Evolutionary conservation across 2,329 filamentous ascomycete genomes (phyloP), one percentile per base, ranked within the genome.

Genomic region (Epichloe hybrida): DNA sequence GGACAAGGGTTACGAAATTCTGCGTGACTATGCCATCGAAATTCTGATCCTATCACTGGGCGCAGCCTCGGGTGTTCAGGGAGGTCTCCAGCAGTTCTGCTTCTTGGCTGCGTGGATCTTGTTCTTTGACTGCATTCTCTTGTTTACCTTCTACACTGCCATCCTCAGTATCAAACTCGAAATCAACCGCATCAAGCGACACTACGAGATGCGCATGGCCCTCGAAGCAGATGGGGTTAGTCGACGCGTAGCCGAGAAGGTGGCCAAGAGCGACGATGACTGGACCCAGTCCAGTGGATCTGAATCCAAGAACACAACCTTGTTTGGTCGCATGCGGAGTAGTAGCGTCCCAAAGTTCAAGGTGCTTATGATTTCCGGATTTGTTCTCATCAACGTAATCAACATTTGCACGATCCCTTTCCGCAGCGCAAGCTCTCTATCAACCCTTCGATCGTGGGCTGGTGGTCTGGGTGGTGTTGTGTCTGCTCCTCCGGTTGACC

Each of bases 121-220:
- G 49, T 84, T 96, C 68, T 98, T 97, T 64, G 93, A 98, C 71
- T 90, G 89, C 68, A 75, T 95, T 54, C 76, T 98, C 56, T 83
- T 98, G 39, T 95, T 98, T 70, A 95, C 91, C 47, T 97, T 98
- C 70, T 98, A 95, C 73, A 96, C 90, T 13, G 88, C 93, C 1
- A 96, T 98, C 60, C 79, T 98, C 46, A 95, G 89, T 71, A 94
- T 98, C 73, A 98, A 98, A 73, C 83, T 98, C 8, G 93, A 98
- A 69, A 95, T 98, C 67, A 98, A 95, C 72, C 86, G 93, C 46
- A 97, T 98, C 73, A 95, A 91, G 73, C 87, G 93, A 52, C 93
- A 98, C 63, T 86, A 98, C 43, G 82, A 89, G 51, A 83, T 96
- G 64, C 88, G 91, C 56, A 88, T 86, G 69, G 90, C 91, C 15